Base-by-base conservation (phyloP, 441 rosid genomes). In the Aquilaria agallochum region DNA sequence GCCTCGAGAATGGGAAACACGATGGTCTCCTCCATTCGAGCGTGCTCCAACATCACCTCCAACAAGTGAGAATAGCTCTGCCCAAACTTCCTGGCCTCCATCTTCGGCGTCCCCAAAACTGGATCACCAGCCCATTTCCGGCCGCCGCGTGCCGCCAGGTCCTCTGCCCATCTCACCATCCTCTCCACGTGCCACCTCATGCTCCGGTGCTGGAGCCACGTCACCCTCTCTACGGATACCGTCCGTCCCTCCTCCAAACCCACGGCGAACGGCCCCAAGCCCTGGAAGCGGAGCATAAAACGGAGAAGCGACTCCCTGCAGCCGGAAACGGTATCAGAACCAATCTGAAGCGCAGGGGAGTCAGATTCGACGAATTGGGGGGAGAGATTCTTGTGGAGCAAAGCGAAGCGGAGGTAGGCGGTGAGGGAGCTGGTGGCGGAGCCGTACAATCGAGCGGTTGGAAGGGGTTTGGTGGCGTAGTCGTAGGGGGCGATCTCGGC, bases 11-110 rank as follows among this genome's bases (percentile, higher is more conserved):
- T 40, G 8, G 90, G 95, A 61, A 88, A 88, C 15, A 88, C 65
- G 47, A 83, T 68, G 64, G 76, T 76, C 81, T 88, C 95, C 74
- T 88, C 92, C 96, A 89, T 86, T 59, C 81, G 96, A 62, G 92
- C 96, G 65, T 89, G 92, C 48, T 86, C 96, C n/a, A 89, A 36
- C 96, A 89, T 74, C 20, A 89, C 13, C 72, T 89, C 92, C 33
- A 76, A 77, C 60, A 89, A 40, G 76, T 68, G 71, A 0, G 82
- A 58, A 36, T 86, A 84, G 57, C 81, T 78, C 71, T 76, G 75
- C 1, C 63, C 80, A 9, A 86, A 86, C 62, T 88, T 83, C 64
- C 66, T 78, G n/a, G 82, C 68, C 84, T 86, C 92, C 90, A 86
- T 86, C 69, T 62, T 75, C 14, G 81, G 83, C 3, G 76, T 88